Base-by-base conservation (phyloP, 1,284 basidiomycete genomes). In the Austroboletus niveus region DNA sequence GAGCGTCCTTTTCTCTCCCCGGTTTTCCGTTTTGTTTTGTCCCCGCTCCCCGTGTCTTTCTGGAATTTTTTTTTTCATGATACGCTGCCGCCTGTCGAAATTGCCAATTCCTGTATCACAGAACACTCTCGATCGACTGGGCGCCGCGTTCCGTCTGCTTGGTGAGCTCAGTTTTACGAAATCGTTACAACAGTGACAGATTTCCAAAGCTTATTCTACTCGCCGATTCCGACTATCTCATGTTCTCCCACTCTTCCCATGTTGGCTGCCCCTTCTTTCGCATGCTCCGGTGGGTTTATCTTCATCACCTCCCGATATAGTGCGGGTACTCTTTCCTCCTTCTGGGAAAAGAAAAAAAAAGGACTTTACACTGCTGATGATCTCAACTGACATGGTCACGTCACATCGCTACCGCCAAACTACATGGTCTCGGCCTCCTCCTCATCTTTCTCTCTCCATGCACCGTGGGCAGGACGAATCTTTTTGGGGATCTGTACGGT, bases 381-480 rank as follows among this genome's bases (percentile, higher is more conserved):
- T 48, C 58, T 66, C 64, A 57, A 52, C 53, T 48, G 52, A 63
- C 51, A 31, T 42, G 34, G 39, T 47, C 49, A 51, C 30, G 40
- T 45, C 46, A 27, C 49, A 36, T 53, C 46, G 22, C 46, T 35
- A 47, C 38, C 31, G 46, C 48, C 45, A 35, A 48, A 24, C 36
- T 20, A 42, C 17, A 17, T 12, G 8, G n/a, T 20, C 45, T 47
- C 36, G 54, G 17, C 40, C 22, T 47, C 47, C 27, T 27, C 27
- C 27, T 27, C 27, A 27, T 27, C 27, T 54, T 35, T 55, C 56
- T 53, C 54, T 45, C 50, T 65, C 45, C 42, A 48, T 51, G 51
- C 79, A 81, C 3, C 44, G 39, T 17, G 72, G 74, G 56, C 80
- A 80, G 56, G 61, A 65, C 54, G 68, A 57, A 54, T 79, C 70